A percentile compares a stretch with the other conserved stretches of the same genome.
Evolutionary conservation across 441 rosid genomes (phyloP).

Genomic region (Erysimum cheiri): DNA sequence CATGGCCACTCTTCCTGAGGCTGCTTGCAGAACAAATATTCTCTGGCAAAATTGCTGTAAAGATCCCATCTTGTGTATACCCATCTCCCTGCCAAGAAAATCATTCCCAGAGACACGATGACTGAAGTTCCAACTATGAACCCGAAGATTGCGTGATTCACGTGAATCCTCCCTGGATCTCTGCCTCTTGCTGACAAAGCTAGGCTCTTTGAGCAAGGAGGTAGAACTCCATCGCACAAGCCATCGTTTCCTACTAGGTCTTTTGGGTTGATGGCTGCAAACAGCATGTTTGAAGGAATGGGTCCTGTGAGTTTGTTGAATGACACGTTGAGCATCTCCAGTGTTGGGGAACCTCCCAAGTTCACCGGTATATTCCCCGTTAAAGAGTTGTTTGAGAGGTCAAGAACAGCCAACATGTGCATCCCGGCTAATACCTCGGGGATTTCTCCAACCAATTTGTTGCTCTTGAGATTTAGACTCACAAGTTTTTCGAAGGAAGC

Average conservation of each 20-base stretch:
- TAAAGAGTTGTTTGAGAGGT: slow-evolving; percentile 74
- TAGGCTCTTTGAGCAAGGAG: slow-evolving; percentile 52
- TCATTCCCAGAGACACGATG: slow-evolving; percentile 51
- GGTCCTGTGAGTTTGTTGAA: slow-evolving; percentile 71
- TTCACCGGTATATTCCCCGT: slow-evolving; percentile 59
- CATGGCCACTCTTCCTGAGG: slow-evolving; percentile 78
- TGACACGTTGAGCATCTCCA: slow-evolving; percentile 75
- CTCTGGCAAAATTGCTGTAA: slow-evolving; percentile 51
- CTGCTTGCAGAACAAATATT: slow-evolving; percentile 51
- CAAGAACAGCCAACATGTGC: slow-evolving; percentile 72
- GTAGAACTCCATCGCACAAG: slow-evolving; percentile 66
- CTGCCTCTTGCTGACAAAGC: slow-evolving; percentile 29
- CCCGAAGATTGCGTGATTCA: slow-evolving; percentile 59
- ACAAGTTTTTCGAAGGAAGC: slow-evolving; percentile 73
- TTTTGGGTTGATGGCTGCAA: slow-evolving; percentile 60
- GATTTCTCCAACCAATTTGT: slow-evolving; percentile 56
- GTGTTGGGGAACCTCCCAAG: slow-evolving; percentile 66
- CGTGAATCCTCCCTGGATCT: slow-evolving; percentile 48
- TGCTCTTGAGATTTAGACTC: slow-evolving; percentile 62
- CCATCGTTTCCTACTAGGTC: slow-evolving; percentile 68
- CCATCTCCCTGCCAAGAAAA: slow-evolving; percentile 57
- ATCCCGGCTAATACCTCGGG: slow-evolving; percentile 59
- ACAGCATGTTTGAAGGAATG: slow-evolving; percentile 60
- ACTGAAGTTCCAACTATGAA: slow-evolving; percentile 54
- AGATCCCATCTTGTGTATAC: slow-evolving; percentile 69